Base-by-base conservation (phyloP, 192 early-diverging fungal species). In the Coemansia sp. region DNA sequence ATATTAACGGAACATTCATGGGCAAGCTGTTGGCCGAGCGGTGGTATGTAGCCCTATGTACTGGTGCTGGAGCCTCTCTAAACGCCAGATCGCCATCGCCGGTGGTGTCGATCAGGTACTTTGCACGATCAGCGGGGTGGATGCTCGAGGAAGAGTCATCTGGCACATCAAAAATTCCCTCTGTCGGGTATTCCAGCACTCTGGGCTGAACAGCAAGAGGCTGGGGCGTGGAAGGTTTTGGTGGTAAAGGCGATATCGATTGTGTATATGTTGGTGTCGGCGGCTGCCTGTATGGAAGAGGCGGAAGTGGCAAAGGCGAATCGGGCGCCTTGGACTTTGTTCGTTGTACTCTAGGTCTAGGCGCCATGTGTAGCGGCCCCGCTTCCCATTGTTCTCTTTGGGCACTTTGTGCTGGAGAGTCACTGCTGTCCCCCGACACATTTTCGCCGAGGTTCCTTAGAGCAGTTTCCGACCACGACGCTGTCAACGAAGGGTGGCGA, bases 11-110 rank as follows among this genome's bases (percentile, higher is more conserved):
- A 34, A 70, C 53, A 48, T 70, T 68, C 43, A 59, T 57, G 7
- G 74, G 74, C 40, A 75, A 26, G 31, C 67, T 75, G 46, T 64
- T 70, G 9, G 64, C 55, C 1, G 67, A 56, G 51, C 68, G 74
- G 23, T 75, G 74, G 42, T 66, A 52, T 15, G 63, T 46, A 13
- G 62, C 49, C 18, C 43, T 59, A n/a, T 75, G 67, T 2, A 55
- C 67, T 8, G 70, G 66, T 12, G 43, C 28, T 21, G 62, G 70
- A 2, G 42, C 18, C 13, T 52, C 59, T 28, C 31, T 57, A 57
- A 57, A 34, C 18, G 20, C 55, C 31, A 57, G 18, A 57, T 64
- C 57, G 39, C 46, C 42, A 16, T 60, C 63, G 6, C 56, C 48
- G 33, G 58, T 60, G 13, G 53, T 39, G 23, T 75, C 67, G 21